Evolutionary conservation across 805 yeast genomes (phyloP).

Genomic region (Suhomyces tanzawaensis): DNA sequence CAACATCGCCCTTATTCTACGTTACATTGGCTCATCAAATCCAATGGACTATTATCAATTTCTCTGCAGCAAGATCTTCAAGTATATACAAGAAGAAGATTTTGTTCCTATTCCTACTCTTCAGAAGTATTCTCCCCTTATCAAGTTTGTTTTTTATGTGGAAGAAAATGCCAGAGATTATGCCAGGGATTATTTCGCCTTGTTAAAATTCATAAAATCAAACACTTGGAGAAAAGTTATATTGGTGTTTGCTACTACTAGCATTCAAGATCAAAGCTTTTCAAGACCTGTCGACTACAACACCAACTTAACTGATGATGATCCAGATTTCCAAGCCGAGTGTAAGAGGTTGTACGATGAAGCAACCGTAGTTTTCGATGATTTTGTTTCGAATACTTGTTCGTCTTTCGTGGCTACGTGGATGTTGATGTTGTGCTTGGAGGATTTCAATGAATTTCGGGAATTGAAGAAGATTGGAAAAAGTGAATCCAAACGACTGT

Average conservation of each 20-base stretch:
- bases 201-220: constrained; percentile 28
- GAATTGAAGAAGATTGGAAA: constrained; percentile 10
- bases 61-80: constrained; percentile 23
- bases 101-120: constrained; percentile 25
- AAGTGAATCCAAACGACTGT: constrained; percentile 5
- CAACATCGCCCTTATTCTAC: constrained; percentile 28
- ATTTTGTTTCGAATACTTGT: constrained; percentile 13
- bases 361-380: constrained; percentile 30
- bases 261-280: constrained; percentile 35
- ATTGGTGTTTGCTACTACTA: constrained; percentile 28
- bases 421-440: constrained; percentile 32
- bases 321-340: constrained; percentile 21
- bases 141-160: constrained; percentile 31
- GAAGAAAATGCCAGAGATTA: constrained; percentile 20
- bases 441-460: constrained; percentile 33
- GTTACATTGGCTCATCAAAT: constrained; percentile 37
- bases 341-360: constrained; percentile 33
- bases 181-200: constrained; percentile 20
- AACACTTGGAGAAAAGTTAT: constrained; percentile 37
- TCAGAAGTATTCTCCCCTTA: constrained; percentile 33
- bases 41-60: constrained; percentile 31
- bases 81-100: constrained; percentile 22
- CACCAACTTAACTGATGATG: constrained; percentile 16
- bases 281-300: constrained; percentile 37
- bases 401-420: constrained; percentile 28